Base-by-base conservation (phyloP, 2,329 filamentous ascomycete genomes). In the Fusarium albidum region DNA sequence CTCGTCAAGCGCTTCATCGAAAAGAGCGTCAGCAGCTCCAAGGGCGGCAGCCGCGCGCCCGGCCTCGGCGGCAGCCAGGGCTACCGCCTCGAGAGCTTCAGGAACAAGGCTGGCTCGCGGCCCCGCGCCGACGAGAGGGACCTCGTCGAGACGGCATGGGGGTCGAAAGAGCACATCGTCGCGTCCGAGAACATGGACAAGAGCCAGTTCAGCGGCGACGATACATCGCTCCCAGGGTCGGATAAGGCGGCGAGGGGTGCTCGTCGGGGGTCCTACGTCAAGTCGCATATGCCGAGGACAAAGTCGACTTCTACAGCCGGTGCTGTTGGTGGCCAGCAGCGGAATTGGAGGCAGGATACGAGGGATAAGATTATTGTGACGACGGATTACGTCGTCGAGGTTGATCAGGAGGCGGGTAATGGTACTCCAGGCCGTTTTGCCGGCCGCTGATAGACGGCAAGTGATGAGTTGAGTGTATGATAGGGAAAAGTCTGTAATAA, bases 1-100 rank as follows among this genome's bases (percentile, higher is more conserved):
- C 51, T 54, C 5, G 31, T 54, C 38, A 54, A 54, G 46, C 37
- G 27, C 2, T 54, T 54, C 17, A 35, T 54, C 15, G 38, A 44
- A n/a, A 43, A 40, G 25, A 29, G 31, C 31, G 47, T 50, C 17
- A 44, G 25, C 28, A 50, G 47, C 17, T 50, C 39, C 15, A 50
- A 50, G 4, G 47, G 47, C 13, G 40, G 21, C 32, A 50, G 47
- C 9, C 39, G 39, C 9, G n/a, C n/a, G n/a, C 47, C 47, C 9
- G 47, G 47, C 9, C 25, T 50, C 1, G 47, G 47, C 9, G 47
- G 44, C 25, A 50, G 47, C 12, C 47, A 50, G n/a, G 47, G 47
- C 4, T 50, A 50, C 15, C 47, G 47, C 3, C 17, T 50, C n/a
- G 47, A 50, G 13, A 50, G 47, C 39, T 37, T 11, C 25, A 50